phyloP scores from a whole-genome alignment of 768 basidiomycete genomes.

The Crucibulum laeve region DNA sequence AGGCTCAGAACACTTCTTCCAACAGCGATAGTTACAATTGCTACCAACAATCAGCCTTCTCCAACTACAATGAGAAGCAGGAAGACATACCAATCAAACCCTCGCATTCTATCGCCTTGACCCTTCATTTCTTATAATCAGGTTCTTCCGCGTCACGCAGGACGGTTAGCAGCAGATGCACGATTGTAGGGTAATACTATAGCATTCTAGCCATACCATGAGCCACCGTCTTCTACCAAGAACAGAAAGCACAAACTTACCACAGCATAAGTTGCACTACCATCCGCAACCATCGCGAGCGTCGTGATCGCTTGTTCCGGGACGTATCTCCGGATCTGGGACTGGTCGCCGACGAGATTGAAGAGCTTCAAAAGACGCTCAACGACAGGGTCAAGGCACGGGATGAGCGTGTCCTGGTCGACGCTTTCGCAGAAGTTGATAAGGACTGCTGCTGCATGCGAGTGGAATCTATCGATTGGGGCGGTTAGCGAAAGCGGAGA shows the following conservation, averaged over 20 bases:
- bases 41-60: background rate
- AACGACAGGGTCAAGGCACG: constrained; percentile 79
- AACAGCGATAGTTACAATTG: constrained; percentile 70
- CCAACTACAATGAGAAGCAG: background rate
- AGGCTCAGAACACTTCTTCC: constrained; percentile 74
- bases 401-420: constrained; percentile 63
- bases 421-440: constrained; percentile 93
- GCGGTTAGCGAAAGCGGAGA: background rate
- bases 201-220: background rate
- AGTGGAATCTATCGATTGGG: constrained; percentile 58
- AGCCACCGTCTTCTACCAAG: background rate
- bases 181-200: constrained; percentile 73
- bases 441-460: constrained; percentile 82
- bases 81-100: constrained; percentile 67
- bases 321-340: constrained; percentile 54
- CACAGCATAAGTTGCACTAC: constrained; percentile 75
- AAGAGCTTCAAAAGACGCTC: constrained; percentile 65
- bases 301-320: constrained; percentile 89
- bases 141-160: background rate
- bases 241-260: constrained; percentile 25
- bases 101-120: constrained; percentile 74
- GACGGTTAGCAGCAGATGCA: constrained; percentile 66
- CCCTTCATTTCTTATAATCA: background rate
- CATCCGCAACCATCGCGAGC: constrained; percentile 85
- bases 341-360: constrained; percentile 45